Evolutionary conservation across 495 filamentous ascomycete species (phyloP).

Genomic region (Cenococcum geophilum): DNA sequence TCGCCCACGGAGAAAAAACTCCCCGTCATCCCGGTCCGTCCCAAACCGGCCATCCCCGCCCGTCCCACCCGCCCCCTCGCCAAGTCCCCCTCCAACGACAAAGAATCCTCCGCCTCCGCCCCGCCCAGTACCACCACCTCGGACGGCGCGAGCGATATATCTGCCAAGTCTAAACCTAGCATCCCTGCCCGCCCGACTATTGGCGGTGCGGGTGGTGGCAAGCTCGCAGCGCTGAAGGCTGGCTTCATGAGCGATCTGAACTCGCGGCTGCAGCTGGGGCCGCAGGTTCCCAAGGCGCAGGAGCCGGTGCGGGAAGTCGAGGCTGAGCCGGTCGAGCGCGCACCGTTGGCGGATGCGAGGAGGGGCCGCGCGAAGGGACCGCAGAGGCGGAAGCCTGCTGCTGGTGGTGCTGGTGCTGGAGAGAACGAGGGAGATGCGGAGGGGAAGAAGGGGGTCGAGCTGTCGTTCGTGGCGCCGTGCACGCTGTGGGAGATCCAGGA

Average conservation of each 20-base stretch:
- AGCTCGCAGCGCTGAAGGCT: slow-evolving; percentile 84
- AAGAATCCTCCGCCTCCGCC: slow-evolving; percentile 12
- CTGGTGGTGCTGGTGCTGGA: slow-evolving; percentile 25
- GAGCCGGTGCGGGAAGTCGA: slow-evolving; percentile 52
- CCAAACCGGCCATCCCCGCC: slow-evolving; percentile 74
- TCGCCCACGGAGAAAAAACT: slow-evolving; percentile 38
- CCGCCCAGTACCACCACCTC: slow-evolving; percentile 9
- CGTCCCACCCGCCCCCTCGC: slow-evolving; percentile 57
- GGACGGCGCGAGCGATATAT: slow-evolving; percentile 24
- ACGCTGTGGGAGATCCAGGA: slow-evolving; percentile 48
- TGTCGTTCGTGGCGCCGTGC: slow-evolving; percentile 44
- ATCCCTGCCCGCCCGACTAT: slow-evolving; percentile 78
- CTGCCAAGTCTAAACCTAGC: slow-evolving; percentile 41
- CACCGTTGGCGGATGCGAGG: slow-evolving; percentile 73
- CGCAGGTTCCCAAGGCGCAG: slow-evolving; percentile 60
- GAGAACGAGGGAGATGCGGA: too few species aligned
- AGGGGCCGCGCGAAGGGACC: slow-evolving; percentile 88
- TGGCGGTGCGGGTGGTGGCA: slow-evolving; percentile 67
- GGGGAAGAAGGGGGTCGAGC: slow-evolving; percentile 38
- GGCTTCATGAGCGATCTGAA: slow-evolving; percentile 90
- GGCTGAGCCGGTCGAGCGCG: slow-evolving; percentile 58
- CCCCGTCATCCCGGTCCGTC: slow-evolving; percentile 52
- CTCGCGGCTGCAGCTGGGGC: slow-evolving; percentile 74
- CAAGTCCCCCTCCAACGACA: slow-evolving; percentile 29
- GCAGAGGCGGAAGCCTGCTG: slow-evolving; percentile 65